phyloP scores from a whole-genome alignment of 495 filamentous ascomycete genomes.

The Hypoxylon fragiforme region DNA sequence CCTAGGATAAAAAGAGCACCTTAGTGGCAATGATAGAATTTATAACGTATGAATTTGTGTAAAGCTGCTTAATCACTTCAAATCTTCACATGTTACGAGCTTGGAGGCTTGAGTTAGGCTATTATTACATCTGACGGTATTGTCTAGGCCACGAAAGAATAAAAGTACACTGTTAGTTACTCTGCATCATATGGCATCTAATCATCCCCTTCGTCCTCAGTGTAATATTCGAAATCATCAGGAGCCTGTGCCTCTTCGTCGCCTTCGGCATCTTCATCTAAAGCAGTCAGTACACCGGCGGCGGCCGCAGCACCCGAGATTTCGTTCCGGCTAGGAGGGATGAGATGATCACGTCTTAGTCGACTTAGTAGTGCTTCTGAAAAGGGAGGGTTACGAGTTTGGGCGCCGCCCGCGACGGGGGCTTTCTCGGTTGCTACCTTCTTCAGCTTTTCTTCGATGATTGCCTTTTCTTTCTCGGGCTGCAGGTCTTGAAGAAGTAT shows the following conservation, averaged over 20 bases:
- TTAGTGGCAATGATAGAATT: no score
- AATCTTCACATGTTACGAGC: no score
- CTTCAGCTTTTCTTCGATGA: slow-evolving; percentile 85
- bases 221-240: slow-evolving; percentile 82
- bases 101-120: background rate
- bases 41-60: background rate
- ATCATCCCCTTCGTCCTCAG: slow-evolving; percentile 69
- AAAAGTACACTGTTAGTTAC: slow-evolving; percentile 5
- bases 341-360: slow-evolving; percentile 26
- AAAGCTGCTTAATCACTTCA: background rate
- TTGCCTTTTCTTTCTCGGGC: slow-evolving; percentile 72
- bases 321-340: slow-evolving; percentile 33
- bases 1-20: no score
- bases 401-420: slow-evolving; percentile 45
- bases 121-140: slow-evolving; percentile 8
- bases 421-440: slow-evolving; percentile 71
- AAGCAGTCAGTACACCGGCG: slow-evolving; percentile 76
- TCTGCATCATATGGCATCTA: slow-evolving; percentile 20
- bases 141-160: slow-evolving; percentile 18
- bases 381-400: slow-evolving; percentile 26
- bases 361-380: slow-evolving; percentile 36
- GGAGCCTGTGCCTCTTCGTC: slow-evolving; percentile 81
- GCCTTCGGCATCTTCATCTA: slow-evolving; percentile 84
- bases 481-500: slow-evolving; percentile 86
- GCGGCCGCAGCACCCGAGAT: slow-evolving; percentile 69